These are phyloP conservation scores for Chaetomiaceae sp. DNA, from an alignment of 2,329 filamentous ascomycete species.

Conservation along the genomic window DNA sequence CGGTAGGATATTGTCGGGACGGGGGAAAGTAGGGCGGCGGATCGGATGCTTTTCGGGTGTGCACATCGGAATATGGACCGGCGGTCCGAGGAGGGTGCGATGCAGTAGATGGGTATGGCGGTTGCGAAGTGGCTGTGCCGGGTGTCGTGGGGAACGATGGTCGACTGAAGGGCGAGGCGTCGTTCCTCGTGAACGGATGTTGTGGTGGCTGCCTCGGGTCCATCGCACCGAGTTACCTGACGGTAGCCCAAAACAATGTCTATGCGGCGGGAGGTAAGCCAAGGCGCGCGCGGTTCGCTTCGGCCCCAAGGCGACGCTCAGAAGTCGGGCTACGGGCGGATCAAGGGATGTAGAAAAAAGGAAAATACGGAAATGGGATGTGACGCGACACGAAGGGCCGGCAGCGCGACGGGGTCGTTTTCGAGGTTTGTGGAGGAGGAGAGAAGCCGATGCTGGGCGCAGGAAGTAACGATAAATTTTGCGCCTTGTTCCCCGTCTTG, in stretches of 20 bases:
- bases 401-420: neutral
- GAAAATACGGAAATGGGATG: neutral
- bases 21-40: slow-evolving; percentile 38
- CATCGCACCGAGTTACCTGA: slow-evolving; percentile 27
- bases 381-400: neutral
- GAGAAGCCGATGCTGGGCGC: neutral
- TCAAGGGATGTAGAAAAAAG: neutral
- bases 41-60: slow-evolving; percentile 40
- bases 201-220: slow-evolving; percentile 34
- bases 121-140: slow-evolving; percentile 20
- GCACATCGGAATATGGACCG: slow-evolving; percentile 30
- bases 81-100: slow-evolving; percentile 21
- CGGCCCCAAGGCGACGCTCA: neutral
- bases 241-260: slow-evolving; percentile 10
- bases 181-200: slow-evolving; percentile 34
- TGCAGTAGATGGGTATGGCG: slow-evolving; percentile 14
- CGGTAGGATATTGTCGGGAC: slow-evolving; percentile 34
- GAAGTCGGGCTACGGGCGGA: neutral
- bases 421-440: neutral
- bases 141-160: slow-evolving; percentile 27
- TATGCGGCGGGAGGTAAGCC: neutral
- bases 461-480: slow-evolving; percentile 25
- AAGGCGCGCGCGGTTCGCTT: too few relatives aligned
- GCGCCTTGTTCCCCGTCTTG: slow-evolving; percentile 18
- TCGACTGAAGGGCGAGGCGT: slow-evolving; percentile 33